Evolutionary conservation across 768 basidiomycete species (phyloP).

Genomic region (Cubamyces sp.): DNA sequence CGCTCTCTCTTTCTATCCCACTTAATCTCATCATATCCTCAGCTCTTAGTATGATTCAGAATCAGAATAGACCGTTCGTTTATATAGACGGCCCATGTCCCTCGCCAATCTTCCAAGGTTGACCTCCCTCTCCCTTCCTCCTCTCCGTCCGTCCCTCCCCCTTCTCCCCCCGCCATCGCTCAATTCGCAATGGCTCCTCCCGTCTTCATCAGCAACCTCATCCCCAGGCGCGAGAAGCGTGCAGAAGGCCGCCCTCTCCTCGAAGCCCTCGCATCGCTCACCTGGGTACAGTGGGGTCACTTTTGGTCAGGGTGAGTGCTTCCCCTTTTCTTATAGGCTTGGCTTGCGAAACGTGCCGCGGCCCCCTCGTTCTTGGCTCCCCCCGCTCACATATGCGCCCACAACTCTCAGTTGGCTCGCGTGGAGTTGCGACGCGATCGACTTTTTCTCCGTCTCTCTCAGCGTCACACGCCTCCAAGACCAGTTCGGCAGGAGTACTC

Average conservation of each 20-base stretch:
- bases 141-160: conserved; percentile 1
- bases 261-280: conserved; percentile 47
- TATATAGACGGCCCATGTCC: not conserved
- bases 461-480: conserved; percentile 49
- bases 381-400: conserved; percentile 14
- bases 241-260: conserved; percentile 45
- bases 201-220: conserved; percentile 49
- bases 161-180: conserved; percentile 3
- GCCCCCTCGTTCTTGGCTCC: not conserved
- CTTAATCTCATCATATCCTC: no score
- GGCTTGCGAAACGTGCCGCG: conserved; percentile 14
- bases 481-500: conserved; percentile 50
- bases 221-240: conserved; percentile 43
- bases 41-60: no score
- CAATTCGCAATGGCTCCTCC: conserved; percentile 50
- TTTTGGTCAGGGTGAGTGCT: conserved; percentile 54
- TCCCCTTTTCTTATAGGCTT: not conserved
- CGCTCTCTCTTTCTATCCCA: not conserved
- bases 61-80: not conserved
- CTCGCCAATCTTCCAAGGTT: not conserved
- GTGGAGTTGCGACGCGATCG: conserved; percentile 87
- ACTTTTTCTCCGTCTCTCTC: conserved; percentile 81
- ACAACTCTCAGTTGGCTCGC: conserved; percentile 65
- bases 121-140: not conserved
- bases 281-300: conserved; percentile 58